Evolutionary conservation across 352 stramenopile genomes (phyloP), one percentile per base, ranked within the genome.

Genomic region (Phytophthora tubulina): DNA sequence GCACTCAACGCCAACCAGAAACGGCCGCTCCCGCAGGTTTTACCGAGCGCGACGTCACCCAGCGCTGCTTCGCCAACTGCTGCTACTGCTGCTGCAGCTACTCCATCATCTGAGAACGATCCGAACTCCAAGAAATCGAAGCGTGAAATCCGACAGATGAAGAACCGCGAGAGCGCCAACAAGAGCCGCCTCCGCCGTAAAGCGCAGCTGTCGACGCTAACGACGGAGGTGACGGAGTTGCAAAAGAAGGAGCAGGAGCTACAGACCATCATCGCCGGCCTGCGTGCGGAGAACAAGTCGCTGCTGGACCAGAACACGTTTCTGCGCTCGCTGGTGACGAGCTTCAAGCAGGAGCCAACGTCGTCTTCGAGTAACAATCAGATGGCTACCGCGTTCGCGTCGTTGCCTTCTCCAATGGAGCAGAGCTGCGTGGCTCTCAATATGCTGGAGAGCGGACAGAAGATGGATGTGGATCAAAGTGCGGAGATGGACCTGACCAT

Each of bases 101-200:
- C 64, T 32, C 11, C 62, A 10, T 42, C 63, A 5, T 31, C 58
- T 9, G 38, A 48, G 21, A 74, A 79, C 58, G 66, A 72, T 46
- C 55, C 73, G 39, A 71, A 75, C 36, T 46, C 71, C 30, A 93
- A 92, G 63, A 91, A 91, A 30, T 91, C 86, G 5, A 95, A 94
- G 79, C 81, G 86, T 17, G 88, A 93, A 67, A 93, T 94, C 51
- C 86, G 88, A 3, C 82, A 94, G 70, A 95, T 95, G 88, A 95
- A 95, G 67, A 95, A 95, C 79, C 81, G 88, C 42, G 88, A 95
- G 60, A 95, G 88, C 58, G 88, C 88, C 61, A 95, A 95, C 81
- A 90, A 89, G 67, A 93, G 84, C 44, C 86, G 88, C 27, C 50
- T 92, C 50, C 84, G 85, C 5, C 82, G 86, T 46, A 95, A 94